A percentile compares a stretch with the other conserved stretches of the same genome.
These are phyloP conservation scores for Quercus suber DNA, from an alignment of 306 rosid genomes.

Conservation along the genomic window DNA sequence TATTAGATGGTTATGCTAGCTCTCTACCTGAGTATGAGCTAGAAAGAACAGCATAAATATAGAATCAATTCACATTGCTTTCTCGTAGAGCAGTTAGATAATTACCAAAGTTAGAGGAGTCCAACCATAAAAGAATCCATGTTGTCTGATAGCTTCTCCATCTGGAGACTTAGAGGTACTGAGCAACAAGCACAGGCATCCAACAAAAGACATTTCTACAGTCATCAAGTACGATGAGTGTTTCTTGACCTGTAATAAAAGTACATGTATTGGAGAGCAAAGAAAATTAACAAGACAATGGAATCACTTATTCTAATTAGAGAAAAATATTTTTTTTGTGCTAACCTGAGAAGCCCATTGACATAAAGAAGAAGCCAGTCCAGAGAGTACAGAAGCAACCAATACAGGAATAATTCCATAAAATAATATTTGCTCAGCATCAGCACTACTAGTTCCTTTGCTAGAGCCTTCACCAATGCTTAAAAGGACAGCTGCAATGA, in stretches of 20 bases:
- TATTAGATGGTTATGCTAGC: neutral
- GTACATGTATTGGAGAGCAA: conserved; percentile 13
- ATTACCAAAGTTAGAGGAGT: conserved; percentile 78
- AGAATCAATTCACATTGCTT: neutral
- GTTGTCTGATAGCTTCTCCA: conserved; percentile 73
- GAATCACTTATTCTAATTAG: conserved; percentile 3
- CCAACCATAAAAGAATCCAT: conserved; percentile 87
- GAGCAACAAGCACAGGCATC: conserved; percentile 70
- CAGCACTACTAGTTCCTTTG: conserved; percentile 50
- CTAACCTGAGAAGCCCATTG: conserved; percentile 99
- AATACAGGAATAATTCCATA: conserved; percentile 89
- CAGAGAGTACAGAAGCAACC: conserved; percentile 91
- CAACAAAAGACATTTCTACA: conserved; percentile 91
- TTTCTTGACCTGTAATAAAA: conserved; percentile 75
- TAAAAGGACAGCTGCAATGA: conserved; percentile 83
- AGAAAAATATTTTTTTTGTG: conserved; percentile 20
- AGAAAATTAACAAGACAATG: neutral
- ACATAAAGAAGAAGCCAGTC: conserved; percentile 91
- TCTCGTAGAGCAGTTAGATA: conserved; percentile 7
- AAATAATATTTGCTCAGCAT: conserved; percentile 69
- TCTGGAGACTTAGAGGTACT: conserved; percentile 89
- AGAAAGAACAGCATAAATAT: conserved; percentile 12
- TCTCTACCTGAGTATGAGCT: neutral
- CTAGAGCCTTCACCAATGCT: conserved; percentile 93
- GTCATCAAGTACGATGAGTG: conserved; percentile 98